Base-by-base conservation (phyloP, 2,329 filamentous ascomycete species). In the Falciphora oryzae region DNA sequence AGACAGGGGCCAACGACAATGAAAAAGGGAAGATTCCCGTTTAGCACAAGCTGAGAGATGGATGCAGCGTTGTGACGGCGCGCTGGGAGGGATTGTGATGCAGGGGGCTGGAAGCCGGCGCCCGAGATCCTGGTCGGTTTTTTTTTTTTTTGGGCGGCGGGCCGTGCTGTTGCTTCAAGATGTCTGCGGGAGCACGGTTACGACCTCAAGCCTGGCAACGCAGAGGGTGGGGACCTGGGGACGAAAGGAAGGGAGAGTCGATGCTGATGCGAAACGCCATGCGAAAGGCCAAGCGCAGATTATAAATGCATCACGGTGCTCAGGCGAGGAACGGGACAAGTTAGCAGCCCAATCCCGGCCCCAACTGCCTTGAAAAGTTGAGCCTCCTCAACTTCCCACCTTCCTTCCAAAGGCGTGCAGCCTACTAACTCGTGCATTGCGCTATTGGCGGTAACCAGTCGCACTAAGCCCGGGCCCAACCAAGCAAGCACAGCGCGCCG, bases 251-350 rank as follows among this genome's bases (percentile, higher is more conserved):
- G 38, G 38, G 35, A 18, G 53, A 53, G 60, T 56, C 60, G 53
- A 53, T 61, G 38, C 59, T 61, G 59, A 61, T 57, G 53, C 7
- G 44, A 53, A 53, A 53, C 14, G 44, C 14, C 14, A 53, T 53
- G 44, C 3, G 6, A 29, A 29, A 13, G 11, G 32, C 32, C 32
- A 8, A 32, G 2, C 38, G 16, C 38, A 8, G 38, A 44, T 32
- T 32, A 32, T 7, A 44, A 44, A 53, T 53, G 44, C 44, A 53
- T 53, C 44, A 4, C 32, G 32, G 32, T 32, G 11, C 6, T 11
- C 32, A 11, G 11, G 11, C 32, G 32, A 32, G 38, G 3, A 44
- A 44, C 22, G 22, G 44, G 8, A 18, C 22, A n/a, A 25, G n/a
- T n/a, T n/a, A 7, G n/a, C 44, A 53, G n/a, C 44, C 44, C 18